Evolutionary conservation across 352 stramenopile species (phyloP), one percentile per base, ranked within the genome.

Genomic region (Pythium monospermum): DNA sequence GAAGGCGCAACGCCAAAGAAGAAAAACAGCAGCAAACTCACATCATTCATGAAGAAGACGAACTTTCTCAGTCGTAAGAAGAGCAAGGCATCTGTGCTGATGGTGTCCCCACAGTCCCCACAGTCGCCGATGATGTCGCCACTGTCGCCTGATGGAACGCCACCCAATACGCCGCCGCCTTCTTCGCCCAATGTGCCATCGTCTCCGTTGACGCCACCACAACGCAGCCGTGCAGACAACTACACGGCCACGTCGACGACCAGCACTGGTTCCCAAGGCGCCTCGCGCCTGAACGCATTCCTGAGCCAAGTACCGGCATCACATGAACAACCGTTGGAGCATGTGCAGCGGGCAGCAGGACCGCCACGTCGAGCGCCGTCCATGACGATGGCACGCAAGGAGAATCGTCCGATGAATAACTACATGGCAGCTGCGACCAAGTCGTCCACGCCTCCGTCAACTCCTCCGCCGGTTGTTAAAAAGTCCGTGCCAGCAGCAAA

Each of bases 21-120:
- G 57, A 66, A 75, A 27, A 35, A 35, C 30, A 13, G 7, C 30
- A 35, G 13, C 56, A 92, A 89, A 49, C 73, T 92, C 53, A 61
- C 76, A 28, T 73, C 59, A 21, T 90, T 92, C 58, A 90, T 91
- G 82, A 92, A 89, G 40, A 92, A 89, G 40, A 68, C 74, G 19
- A 75, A 68, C 19, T 93, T 93, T 49, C 68, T 91, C 47, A 65
- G 55, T 8, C 69, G 78, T 45, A 92, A 89, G 62, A 90, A 87
- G 51, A 86, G 80, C 46, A 55, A 61, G 37, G n/a, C n/a, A n/a
- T n/a, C n/a, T n/a, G 53, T 61, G 18, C 44, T 40, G 25, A 47
- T 25, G 3, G 30, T 56, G 15, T 66, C 70, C 27, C 32, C 46
- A 31, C 37, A 19, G 6, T 47, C 45, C 27, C 54, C 54, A 22